Percentiles rank a stretch among this genome's conserved stretches.
Conservation (phyloP, 768 basidiomycete genomes). For the Leccinum ochraceum region DNA sequence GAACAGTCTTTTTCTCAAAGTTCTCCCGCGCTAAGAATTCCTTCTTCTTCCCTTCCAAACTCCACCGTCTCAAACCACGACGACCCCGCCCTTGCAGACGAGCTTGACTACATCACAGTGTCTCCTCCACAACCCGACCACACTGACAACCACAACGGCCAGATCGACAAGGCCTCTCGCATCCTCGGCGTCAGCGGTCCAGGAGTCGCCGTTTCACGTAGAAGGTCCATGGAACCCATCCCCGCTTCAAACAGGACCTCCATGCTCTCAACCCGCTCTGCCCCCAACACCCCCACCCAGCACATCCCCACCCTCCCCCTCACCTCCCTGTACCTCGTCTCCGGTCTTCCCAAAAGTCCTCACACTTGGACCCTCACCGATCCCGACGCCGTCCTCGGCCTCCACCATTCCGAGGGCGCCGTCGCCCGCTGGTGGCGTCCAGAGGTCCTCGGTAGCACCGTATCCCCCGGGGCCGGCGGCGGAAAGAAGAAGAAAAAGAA, state of each 20-base stretch:
- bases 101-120: slow-evolving; percentile 73
- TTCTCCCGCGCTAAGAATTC: slow-evolving; percentile 3
- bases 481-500: slow-evolving; percentile 71
- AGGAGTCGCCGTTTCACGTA: slow-evolving; percentile 40
- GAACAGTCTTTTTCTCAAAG: slow-evolving; percentile 45
- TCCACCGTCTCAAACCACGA: slow-evolving; percentile 9
- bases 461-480: slow-evolving; percentile 81
- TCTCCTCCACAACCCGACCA: slow-evolving; percentile 20
- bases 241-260: slow-evolving; percentile 76
- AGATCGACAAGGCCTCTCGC: slow-evolving; percentile 74
- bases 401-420: slow-evolving; percentile 82
- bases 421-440: slow-evolving; percentile 80
- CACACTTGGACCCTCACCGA: slow-evolving; percentile 90
- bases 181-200: slow-evolving; percentile 60
- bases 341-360: slow-evolving; percentile 85
- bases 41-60: slow-evolving; percentile 15
- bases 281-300: slow-evolving; percentile 50
- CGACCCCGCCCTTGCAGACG: slow-evolving; percentile 53
- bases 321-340: slow-evolving; percentile 83
- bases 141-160: slow-evolving; percentile 27
- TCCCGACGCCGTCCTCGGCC: slow-evolving; percentile 75
- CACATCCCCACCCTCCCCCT: slow-evolving; percentile 72
- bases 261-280: slow-evolving; percentile 66
- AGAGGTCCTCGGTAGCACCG: slow-evolving; percentile 86
- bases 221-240: slow-evolving; percentile 82